phyloP scores from a whole-genome alignment of 1,284 basidiomycete species.

The Psilocybe mexicana region DNA sequence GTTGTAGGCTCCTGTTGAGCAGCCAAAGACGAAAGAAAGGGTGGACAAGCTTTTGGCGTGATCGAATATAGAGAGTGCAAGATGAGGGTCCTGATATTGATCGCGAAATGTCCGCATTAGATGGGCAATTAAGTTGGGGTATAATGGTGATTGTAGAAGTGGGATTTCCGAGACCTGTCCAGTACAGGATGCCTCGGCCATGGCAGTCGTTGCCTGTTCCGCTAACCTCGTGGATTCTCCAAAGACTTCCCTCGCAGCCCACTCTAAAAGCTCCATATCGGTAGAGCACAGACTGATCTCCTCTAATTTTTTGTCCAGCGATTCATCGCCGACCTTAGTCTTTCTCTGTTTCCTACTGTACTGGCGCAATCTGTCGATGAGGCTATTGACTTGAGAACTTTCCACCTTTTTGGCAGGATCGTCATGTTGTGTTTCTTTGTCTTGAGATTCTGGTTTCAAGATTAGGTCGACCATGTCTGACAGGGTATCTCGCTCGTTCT shows the following conservation, averaged over 20 bases:
- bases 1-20: constrained; percentile 83
- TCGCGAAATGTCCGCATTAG: constrained; percentile 78
- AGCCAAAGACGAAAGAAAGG: constrained; percentile 83
- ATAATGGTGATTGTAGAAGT: constrained; percentile 59
- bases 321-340: constrained; percentile 45
- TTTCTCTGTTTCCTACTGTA: constrained; percentile 45
- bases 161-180: constrained; percentile 28
- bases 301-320: constrained; percentile 76
- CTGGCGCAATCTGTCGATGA: constrained; percentile 50
- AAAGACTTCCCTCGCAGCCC: constrained; percentile 76
- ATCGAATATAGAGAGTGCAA: constrained; percentile 82
- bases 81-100: constrained; percentile 76
- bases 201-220: constrained; percentile 43
- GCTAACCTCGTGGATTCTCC: constrained; percentile 52
- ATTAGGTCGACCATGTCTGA: constrained; percentile 75
- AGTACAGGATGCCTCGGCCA: constrained; percentile 27
- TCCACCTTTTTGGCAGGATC: constrained; percentile 29
- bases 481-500: constrained; percentile 62
- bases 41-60: constrained; percentile 73
- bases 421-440: constrained; percentile 32
- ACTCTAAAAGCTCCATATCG: constrained; percentile 74
- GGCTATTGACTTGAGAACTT: constrained; percentile 35
- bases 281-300: constrained; percentile 70
- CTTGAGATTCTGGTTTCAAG: constrained; percentile 43
- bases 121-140: constrained; percentile 71